phyloP scores from a whole-genome alignment of 495 filamentous ascomycete genomes.

The Friedmanniomyces simplex region DNA sequence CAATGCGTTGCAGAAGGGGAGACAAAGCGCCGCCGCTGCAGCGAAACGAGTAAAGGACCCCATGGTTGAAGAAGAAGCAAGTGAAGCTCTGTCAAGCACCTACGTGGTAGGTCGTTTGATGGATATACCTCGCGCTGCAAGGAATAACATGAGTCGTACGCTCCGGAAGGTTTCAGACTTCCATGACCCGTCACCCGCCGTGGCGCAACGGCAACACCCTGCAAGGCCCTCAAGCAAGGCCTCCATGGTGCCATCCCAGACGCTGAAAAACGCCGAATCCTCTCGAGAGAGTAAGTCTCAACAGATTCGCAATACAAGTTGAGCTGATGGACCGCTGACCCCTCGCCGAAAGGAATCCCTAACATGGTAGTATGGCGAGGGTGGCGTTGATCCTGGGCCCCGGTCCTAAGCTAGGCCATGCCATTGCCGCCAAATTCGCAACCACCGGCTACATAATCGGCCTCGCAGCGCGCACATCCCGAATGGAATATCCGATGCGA shows the following conservation, averaged over 20 bases:
- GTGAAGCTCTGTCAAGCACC: no score
- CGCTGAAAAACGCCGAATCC: no score
- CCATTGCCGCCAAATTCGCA: slow-evolving; percentile 33
- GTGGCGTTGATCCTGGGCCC: slow-evolving; percentile 34
- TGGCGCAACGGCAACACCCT: no score
- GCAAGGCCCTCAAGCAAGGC: no score
- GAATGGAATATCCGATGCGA: slow-evolving; percentile 15
- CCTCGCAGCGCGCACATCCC: slow-evolving; percentile 29
- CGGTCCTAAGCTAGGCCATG: slow-evolving; percentile 31
- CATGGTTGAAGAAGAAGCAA: background rate
- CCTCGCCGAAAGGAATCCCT: background rate
- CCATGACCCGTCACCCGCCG: no score
- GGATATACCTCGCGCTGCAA: no score
- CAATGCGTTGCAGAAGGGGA: background rate
- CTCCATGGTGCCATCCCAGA: no score
- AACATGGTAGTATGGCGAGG: background rate
- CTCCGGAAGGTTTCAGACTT: background rate
- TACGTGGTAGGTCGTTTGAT: no score
- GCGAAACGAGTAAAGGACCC: background rate
- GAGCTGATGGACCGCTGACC: no score
- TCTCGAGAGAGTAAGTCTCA: no score
- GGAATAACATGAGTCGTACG: background rate
- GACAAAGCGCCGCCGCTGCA: background rate
- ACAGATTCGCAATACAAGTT: no score
- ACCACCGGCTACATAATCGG: slow-evolving; percentile 38